Conservation (phyloP, 2,329 filamentous ascomycete genomes). For the Ophiostoma ulmi region DNA sequence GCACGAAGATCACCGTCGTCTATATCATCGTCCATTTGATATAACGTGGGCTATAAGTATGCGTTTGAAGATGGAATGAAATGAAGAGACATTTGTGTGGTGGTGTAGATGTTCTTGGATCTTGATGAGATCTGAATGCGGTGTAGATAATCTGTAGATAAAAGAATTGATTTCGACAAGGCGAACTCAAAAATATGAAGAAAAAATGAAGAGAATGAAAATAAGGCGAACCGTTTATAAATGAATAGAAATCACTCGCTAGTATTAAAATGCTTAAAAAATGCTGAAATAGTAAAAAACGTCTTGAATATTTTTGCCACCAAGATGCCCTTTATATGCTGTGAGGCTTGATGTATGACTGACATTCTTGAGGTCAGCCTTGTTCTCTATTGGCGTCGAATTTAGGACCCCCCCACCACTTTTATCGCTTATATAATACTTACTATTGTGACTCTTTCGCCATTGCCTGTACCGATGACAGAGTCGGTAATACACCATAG, state of each 20-base stretch:
- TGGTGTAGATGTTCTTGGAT: background rate
- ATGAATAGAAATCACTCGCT: too few species aligned
- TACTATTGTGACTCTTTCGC: background rate
- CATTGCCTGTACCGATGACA: background rate
- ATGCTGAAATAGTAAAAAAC: background rate
- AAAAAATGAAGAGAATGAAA: background rate
- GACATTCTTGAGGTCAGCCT: background rate
- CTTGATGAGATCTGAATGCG: background rate
- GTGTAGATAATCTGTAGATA: too few species aligned
- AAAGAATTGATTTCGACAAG: too few species aligned
- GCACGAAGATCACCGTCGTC: constrained; percentile 49
- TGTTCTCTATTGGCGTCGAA: background rate
- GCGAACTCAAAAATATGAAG: background rate
- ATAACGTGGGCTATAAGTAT: background rate
- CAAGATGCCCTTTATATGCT: background rate
- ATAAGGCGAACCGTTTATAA: background rate
- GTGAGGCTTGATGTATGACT: background rate
- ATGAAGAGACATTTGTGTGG: background rate
- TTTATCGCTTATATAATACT: background rate
- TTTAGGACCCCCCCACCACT: background rate
- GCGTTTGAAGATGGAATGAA: background rate
- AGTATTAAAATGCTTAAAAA: too few species aligned
- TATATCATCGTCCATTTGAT: constrained; percentile 25
- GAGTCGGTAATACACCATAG: background rate
- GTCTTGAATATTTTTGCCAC: background rate